Base-by-base conservation (phyloP, 2,329 filamentous ascomycete genomes). In the Pleomassaria siparia region DNA sequence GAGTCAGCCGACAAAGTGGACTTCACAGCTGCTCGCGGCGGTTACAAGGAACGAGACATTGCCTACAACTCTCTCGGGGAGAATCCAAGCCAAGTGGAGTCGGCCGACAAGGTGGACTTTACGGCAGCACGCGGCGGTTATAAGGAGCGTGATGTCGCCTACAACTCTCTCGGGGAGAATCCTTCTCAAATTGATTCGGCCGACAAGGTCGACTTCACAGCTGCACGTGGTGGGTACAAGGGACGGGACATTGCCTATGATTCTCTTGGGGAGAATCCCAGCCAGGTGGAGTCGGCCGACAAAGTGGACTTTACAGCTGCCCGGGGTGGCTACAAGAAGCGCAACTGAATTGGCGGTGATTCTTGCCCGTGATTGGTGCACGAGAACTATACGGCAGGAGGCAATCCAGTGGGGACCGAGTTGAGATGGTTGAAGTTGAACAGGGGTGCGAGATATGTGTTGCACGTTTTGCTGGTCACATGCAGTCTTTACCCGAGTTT, bases 161-260 rank as follows among this genome's bases (percentile, higher is more conserved):
- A 46, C 29, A 32, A 40, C 6, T 18, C 35, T 4, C 44, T 46
- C 35, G 35, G 35, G 12, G 44, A 46, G 18, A 46, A 46, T 18
- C 44, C 44, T 2, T 33, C 44, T 9, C 44, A 46, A 24, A 26
- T 46, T 20, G 37, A 40, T 4, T 24, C 24, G 8, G 26, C 22
- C 15, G 44, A 46, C 4, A 36, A 21, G 2, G 44, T 46, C 16
- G 24, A 46, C 16, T 26, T 46, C 11, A 35, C 41, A 4, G 35
- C 37, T 40, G 24, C 44, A 5, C 44, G 44, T 33, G 41, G 40
- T 18, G 37, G 44, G 30, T 46, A 46, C 37, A 46, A 46, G 44
- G 25, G 44, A 8, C 15, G 32, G 18, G 21, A 9, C 13, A 28
- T n/a, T 6, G 44, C 44, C n/a, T 46, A 46, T 21, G 24, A 40